Evolutionary conservation across 148 eudicot species (phyloP).

Genomic region (Selenicereus undatus): DNA sequence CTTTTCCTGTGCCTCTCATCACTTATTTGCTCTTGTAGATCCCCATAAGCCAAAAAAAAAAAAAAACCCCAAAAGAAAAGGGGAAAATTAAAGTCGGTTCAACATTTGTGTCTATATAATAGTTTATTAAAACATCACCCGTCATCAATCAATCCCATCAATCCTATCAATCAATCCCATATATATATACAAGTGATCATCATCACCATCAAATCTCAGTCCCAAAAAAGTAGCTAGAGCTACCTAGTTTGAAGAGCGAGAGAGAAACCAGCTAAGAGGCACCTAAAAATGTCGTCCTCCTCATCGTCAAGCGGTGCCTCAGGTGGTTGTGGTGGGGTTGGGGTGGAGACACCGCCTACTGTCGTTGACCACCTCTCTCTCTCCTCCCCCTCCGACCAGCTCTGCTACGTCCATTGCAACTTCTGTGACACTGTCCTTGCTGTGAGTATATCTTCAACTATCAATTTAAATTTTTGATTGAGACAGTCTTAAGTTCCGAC

Average conservation of each 20-base stretch:
- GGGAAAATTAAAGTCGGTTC: not conserved
- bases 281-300: conserved; percentile 31
- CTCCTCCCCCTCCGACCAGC: conserved; percentile 74
- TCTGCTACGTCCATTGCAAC: conserved; percentile 87
- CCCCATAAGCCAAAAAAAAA: conserved; percentile 20
- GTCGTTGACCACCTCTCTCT: conserved; percentile 39
- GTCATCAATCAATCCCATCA: conserved; percentile 41
- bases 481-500: not conserved
- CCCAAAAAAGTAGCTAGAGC: not conserved
- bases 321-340: conserved; percentile 11
- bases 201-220: conserved; percentile 21
- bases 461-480: not conserved
- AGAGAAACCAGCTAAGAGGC: not conserved
- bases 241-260: not conserved
- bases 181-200: not conserved
- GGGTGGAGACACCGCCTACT: not conserved
- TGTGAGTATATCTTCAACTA: conserved; percentile 30
- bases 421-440: conserved; percentile 93
- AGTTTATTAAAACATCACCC: conserved; percentile 29
- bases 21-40: conserved; percentile 40
- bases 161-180: conserved; percentile 32
- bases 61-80: conserved; percentile 20
- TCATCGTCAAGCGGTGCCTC: conserved; percentile 30
- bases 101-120: not conserved
- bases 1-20: conserved; percentile 21